Percentiles rank a stretch among this genome's conserved stretches.
phyloP scores from a whole-genome alignment of 148 eudicot species.

The Vaccinium vitisidaea region DNA sequence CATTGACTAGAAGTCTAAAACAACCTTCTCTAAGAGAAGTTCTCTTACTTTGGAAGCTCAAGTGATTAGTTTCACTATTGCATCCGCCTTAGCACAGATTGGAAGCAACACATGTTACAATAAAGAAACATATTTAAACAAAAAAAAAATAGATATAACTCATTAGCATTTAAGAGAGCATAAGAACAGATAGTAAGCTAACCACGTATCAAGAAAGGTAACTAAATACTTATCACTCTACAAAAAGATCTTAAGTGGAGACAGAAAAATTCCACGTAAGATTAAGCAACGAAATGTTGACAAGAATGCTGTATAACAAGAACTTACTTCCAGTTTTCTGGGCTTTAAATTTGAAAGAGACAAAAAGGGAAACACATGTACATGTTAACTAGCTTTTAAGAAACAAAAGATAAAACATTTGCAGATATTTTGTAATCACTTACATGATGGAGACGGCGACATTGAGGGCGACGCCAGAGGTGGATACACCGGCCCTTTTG shows the following conservation, averaged over 20 bases:
- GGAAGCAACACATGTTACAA: neutral
- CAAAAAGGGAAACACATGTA: neutral
- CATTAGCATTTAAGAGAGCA: neutral
- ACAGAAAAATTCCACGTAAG: neutral
- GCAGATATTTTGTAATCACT: constrained; percentile 18
- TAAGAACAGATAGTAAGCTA: neutral
- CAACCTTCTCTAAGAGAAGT: neutral
- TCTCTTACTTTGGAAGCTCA: neutral
- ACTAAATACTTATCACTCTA: neutral
- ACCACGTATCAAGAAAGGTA: neutral
- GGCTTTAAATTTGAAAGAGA: neutral
- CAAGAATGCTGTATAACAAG: neutral
- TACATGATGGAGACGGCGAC: constrained; percentile 29
- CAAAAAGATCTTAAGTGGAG: neutral
- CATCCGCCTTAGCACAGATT: neutral
- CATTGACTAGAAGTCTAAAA: neutral
- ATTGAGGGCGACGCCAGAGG: constrained; percentile 8
- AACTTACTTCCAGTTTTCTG: neutral
- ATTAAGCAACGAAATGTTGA: neutral
- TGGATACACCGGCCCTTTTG: constrained; percentile 13
- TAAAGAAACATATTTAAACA: neutral
- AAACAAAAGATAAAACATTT: neutral
- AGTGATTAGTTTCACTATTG: neutral
- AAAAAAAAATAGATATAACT: neutral
- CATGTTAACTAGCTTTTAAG: neutral